Percentiles rank a stretch among this genome's conserved stretches.
Conservation (phyloP, 768 basidiomycete genomes). For the Tricholoma furcatifolium region DNA sequence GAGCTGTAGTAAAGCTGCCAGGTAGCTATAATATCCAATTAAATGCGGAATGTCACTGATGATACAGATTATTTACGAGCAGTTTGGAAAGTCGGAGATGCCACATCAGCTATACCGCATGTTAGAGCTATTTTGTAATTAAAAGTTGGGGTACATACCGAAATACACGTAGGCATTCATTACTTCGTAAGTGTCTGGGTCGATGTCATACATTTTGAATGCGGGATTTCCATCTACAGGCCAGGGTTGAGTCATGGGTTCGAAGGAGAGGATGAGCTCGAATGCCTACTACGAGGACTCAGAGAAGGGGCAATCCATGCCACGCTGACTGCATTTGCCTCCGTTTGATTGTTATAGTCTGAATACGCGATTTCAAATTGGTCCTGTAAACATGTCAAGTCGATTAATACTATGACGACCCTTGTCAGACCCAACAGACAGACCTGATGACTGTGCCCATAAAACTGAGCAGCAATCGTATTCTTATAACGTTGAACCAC, state of each 20-base stretch:
- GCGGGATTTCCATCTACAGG: slow-evolving; percentile 50
- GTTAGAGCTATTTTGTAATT: no score
- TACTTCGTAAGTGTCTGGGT: slow-evolving; percentile 64
- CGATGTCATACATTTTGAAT: slow-evolving; percentile 62
- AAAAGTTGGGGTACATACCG: slow-evolving; percentile 30
- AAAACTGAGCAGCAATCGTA: slow-evolving; percentile 61
- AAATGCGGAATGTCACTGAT: slow-evolving; percentile 4
- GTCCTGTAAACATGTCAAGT: not conserved
- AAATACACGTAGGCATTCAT: slow-evolving; percentile 55
- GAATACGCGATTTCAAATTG: slow-evolving; percentile 60
- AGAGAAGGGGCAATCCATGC: slow-evolving; percentile 54
- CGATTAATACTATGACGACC: not conserved
- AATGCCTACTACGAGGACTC: slow-evolving; percentile 50
- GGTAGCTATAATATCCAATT: slow-evolving; percentile 29
- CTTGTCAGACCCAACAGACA: not conserved
- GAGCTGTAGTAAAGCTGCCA: slow-evolving; percentile 62
- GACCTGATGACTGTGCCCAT: slow-evolving; percentile 56
- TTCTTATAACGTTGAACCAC: slow-evolving; percentile 57
- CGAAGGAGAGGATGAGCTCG: not conserved
- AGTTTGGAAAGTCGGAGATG: slow-evolving; percentile 42
- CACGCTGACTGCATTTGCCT: slow-evolving; percentile 44
- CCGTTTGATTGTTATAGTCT: slow-evolving; percentile 44
- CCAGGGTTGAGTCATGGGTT: not conserved
- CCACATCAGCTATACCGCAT: slow-evolving; percentile 42
- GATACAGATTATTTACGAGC: slow-evolving; percentile 32